Base-by-base conservation (phyloP, 148 eudicot genomes). In the Agrostemma githago region DNA sequence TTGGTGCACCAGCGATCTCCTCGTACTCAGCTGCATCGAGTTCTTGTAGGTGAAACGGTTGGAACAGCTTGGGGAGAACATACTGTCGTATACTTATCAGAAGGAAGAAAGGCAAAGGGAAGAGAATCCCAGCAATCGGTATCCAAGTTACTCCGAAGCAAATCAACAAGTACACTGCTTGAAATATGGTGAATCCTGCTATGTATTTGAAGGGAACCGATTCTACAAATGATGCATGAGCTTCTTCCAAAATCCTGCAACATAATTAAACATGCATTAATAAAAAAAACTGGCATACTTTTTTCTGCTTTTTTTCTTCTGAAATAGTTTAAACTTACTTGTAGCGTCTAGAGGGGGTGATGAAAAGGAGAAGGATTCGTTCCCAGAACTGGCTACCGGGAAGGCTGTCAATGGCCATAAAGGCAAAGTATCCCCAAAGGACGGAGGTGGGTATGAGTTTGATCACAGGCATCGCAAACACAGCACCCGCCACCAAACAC, bases 331-430 rank as follows among this genome's bases (percentile, higher is more conserved):
- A 26, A 51, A 19, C 88, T 87, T 85, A 91, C 97, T 83, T 91
- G 87, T 75, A 91, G 41, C 94, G 87, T 74, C 97, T 75, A 11
- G 89, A 56, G 4, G 90, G 88, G 15, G 90, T 82, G 61, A 91
- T 74, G 76, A 91, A 88, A 43, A 91, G 86, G 54, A 91, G 89
- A 67, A 86, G 83, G 17, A 91, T 37, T 69, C 94, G 85, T 76
- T 91, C 94, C 92, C 97, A 91, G 60, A 91, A 88, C 81, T 91
- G 97, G 76, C 89, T 91, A 48, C 97, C 94, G 0, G 94, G 97
- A 46, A 91, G 92, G 57, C 97, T 91, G 41, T 91, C 97, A 34
- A 91, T 84, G 42, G 97, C 88, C 94, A 89, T 91, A 80, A 86
- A 91, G 5, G 97, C 94, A 71, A 91, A 91, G 72, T 91, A 91